phyloP scores from a whole-genome alignment of 2,329 filamentous ascomycete species.

The Aspergillus latus region DNA sequence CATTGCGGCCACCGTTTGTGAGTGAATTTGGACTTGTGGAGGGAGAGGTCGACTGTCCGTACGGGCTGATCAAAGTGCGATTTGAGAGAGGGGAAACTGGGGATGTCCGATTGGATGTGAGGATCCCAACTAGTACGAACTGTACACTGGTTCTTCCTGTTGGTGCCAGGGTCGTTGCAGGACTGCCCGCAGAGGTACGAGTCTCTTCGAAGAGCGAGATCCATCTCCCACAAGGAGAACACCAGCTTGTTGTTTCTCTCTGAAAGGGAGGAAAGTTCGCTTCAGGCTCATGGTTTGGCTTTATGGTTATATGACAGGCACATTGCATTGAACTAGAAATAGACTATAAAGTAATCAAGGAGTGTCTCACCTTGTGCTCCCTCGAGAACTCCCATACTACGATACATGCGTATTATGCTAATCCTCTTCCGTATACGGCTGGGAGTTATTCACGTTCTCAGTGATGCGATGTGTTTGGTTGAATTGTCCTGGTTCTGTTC shows the following conservation, averaged over 20 bases:
- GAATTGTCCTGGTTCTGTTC: no score
- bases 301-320: no score
- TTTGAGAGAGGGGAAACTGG: background rate
- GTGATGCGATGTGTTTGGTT: no score
- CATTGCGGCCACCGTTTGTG: conserved; percentile 40
- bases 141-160: background rate
- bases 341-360: no score
- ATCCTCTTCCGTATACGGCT: no score
- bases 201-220: background rate
- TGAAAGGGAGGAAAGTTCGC: background rate
- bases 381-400: no score
- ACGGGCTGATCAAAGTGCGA: conserved; percentile 17
- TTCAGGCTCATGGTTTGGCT: no score
- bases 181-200: background rate
- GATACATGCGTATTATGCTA: no score
- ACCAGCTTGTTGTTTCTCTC: background rate
- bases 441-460: no score
- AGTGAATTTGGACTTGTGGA: conserved; percentile 39
- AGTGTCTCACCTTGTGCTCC: no score
- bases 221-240: background rate
- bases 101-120: background rate
- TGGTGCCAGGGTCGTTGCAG: background rate
- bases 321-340: no score
- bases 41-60: conserved; percentile 25
- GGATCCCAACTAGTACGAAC: background rate